A percentile compares a stretch with the other conserved stretches of the same genome.
These are phyloP conservation scores for Metschnikowia dekortorum DNA, from an alignment of 805 yeast species.

Conservation along the genomic window DNA sequence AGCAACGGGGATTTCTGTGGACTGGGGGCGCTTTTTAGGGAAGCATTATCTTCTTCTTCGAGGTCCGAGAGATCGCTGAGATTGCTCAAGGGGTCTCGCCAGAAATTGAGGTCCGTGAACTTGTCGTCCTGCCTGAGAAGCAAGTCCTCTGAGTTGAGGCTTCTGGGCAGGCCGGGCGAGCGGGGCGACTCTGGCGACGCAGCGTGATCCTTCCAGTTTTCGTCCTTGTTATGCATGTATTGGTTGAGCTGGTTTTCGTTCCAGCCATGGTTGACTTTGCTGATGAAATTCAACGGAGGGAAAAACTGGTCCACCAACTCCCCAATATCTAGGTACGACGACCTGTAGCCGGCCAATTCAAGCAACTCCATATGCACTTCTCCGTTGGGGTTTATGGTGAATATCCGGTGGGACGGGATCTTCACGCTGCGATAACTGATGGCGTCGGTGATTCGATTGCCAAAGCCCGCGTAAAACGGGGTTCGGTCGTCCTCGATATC, in stretches of 20 bases:
- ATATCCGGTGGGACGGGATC: slow-evolving; percentile 88
- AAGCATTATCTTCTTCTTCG: slow-evolving; percentile 31
- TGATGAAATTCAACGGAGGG: slow-evolving; percentile 59
- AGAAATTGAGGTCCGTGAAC: slow-evolving; percentile 83
- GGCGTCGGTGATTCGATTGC: slow-evolving; percentile 95
- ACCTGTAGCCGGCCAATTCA: slow-evolving; percentile 88
- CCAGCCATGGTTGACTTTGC: slow-evolving; percentile 30
- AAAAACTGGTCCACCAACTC: slow-evolving; percentile 96
- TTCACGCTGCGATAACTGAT: slow-evolving; percentile 90
- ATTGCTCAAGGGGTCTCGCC: slow-evolving; percentile 79
- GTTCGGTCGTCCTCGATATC: slow-evolving; percentile 47
- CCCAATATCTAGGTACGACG: slow-evolving; percentile 83
- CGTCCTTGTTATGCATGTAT: slow-evolving; percentile 24
- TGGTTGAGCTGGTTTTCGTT: slow-evolving; percentile 33
- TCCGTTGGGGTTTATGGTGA: slow-evolving; percentile 93
- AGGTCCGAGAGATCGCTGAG: slow-evolving; percentile 56
- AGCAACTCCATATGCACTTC: slow-evolving; percentile 96
- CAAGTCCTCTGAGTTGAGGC: slow-evolving; percentile 21
- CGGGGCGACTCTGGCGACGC: slow-evolving; percentile 20
- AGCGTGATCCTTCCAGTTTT: slow-evolving; percentile 3
- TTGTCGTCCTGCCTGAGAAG: slow-evolving; percentile 47
- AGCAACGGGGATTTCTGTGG: slow-evolving; percentile 4
- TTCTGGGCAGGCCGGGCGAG: slow-evolving; percentile 20
- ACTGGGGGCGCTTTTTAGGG: slow-evolving; percentile 1
- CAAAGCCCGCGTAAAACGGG: slow-evolving; percentile 97